Base-by-base conservation (phyloP, 345 rosid species). In the Boechera stricta region DNA sequence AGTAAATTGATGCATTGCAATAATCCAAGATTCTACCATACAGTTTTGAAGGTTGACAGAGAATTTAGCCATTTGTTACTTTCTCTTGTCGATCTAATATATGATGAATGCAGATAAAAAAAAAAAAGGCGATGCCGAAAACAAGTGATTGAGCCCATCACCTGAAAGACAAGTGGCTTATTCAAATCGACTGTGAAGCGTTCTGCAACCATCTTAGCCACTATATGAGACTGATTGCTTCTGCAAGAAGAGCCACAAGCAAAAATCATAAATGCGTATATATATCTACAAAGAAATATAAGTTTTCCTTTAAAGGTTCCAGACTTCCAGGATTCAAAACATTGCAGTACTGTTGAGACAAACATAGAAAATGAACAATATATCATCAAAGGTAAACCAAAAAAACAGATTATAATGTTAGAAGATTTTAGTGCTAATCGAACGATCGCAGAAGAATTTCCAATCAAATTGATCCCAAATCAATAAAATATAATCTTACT, bases 111-210 rank as follows among this genome's bases (percentile, higher is more conserved):
- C 35, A 52, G 13, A 35, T 12, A 1, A 28, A 28, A 55, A 77
- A 58, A 15, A 58, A 15, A 33, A 36, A 9, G 29, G 47, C 5
- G 16, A 39, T 28, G 11, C 65, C 0, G 2, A 4, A 62, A 55
- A 56, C 15, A 56, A 64, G 60, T 29, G 72, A 13, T 16, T 12
- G 38, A 56, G 39, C 4, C 13, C 35, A 66, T 73, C 63, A 92
- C 98, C 97, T 94, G 98, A 88, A 89, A 89, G 63, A 94, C 98
- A 26, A 92, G 95, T 67, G 97, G 87, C 76, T 92, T 92, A 75
- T 89, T 60, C 80, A 94, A 90, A 84, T 92, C 97, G 28, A 94
- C 97, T 0, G 85, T 88, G 80, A 85, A 92, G 29, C 82, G 88
- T 62, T 87, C 85, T 15, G 91, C 97, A 10, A 90, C 98, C 98